phyloP scores from a whole-genome alignment of 345 rosid species.

The Eucalyptus cloeziana region DNA sequence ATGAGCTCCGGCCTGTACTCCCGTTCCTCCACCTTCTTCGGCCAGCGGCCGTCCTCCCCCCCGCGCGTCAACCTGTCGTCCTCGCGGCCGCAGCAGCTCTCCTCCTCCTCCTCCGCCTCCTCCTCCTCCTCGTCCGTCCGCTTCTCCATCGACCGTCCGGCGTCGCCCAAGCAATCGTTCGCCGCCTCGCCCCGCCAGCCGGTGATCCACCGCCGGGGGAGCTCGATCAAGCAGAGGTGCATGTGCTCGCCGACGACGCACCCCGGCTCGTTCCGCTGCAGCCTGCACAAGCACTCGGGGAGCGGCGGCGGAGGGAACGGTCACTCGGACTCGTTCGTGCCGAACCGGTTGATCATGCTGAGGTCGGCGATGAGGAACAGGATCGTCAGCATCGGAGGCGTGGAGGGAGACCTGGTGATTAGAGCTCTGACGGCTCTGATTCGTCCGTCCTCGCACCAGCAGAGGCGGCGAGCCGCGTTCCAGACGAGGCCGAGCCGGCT shows the following conservation, averaged over 20 bases:
- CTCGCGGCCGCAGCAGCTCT: slow-evolving; percentile 2
- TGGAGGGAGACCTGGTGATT: slow-evolving; percentile 85
- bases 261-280: slow-evolving; percentile 78
- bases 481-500: slow-evolving; percentile 67
- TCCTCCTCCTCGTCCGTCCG: slow-evolving; percentile 13
- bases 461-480: slow-evolving; percentile 45
- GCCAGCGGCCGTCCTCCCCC: slow-evolving; percentile 50
- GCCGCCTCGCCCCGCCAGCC: slow-evolving; percentile 18
- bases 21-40: slow-evolving; percentile 3
- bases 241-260: slow-evolving; percentile 93
- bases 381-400: slow-evolving; percentile 85
- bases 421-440: slow-evolving; percentile 83
- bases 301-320: neutral
- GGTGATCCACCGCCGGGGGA: slow-evolving; percentile 9
- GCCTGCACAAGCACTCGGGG: slow-evolving; percentile 43
- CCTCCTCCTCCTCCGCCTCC: slow-evolving; percentile 2
- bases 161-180: slow-evolving; percentile 36
- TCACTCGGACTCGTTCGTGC: slow-evolving; percentile 18
- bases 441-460: slow-evolving; percentile 83
- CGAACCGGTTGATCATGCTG: slow-evolving; percentile 61
- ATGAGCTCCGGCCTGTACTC: slow-evolving; percentile 2
- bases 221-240: slow-evolving; percentile 38
- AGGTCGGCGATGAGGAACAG: slow-evolving; percentile 91
- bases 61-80: slow-evolving; percentile 51
- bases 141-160: slow-evolving; percentile 53